phyloP scores from a whole-genome alignment of 1,284 basidiomycete species.

The Caloboletus inedulis region DNA sequence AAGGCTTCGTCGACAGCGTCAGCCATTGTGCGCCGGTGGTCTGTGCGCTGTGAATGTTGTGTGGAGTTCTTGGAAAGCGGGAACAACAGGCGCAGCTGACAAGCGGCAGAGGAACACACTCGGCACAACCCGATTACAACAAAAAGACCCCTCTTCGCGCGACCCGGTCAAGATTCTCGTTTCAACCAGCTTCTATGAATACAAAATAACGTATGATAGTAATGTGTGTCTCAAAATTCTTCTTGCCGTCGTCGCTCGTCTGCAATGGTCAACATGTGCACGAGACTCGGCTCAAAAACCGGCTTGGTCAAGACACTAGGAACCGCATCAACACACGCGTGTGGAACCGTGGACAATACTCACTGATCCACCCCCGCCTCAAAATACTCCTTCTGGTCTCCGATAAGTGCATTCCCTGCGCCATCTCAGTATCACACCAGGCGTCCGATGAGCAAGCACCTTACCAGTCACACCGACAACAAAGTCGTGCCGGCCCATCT shows the following conservation, averaged over 20 bases:
- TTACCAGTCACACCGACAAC: constrained; percentile 76
- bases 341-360: constrained; percentile 25
- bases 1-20: constrained; percentile 23
- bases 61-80: constrained; percentile 26
- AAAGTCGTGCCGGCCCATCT: constrained; percentile 66
- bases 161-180: constrained; percentile 9
- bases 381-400: constrained; percentile 73
- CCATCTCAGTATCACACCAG: constrained; percentile 22
- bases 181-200: not conserved
- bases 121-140: constrained; percentile 35
- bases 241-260: constrained; percentile 43
- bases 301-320: constrained; percentile 65
- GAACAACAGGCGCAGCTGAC: constrained; percentile 35
- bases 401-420: constrained; percentile 60
- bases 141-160: constrained; percentile 10
- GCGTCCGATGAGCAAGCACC: constrained; percentile 12
- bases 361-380: constrained; percentile 76
- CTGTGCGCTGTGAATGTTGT: constrained; percentile 30
- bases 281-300: constrained; percentile 57
- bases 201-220: constrained; percentile 1
- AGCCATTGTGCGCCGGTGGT: constrained; percentile 32
- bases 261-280: constrained; percentile 51
- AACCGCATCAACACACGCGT: constrained; percentile 12
- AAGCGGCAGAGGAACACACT: constrained; percentile 30
- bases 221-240: not conserved